Conservation (phyloP, 768 basidiomycete species). For the Naganishia vaughanmartiniae region DNA sequence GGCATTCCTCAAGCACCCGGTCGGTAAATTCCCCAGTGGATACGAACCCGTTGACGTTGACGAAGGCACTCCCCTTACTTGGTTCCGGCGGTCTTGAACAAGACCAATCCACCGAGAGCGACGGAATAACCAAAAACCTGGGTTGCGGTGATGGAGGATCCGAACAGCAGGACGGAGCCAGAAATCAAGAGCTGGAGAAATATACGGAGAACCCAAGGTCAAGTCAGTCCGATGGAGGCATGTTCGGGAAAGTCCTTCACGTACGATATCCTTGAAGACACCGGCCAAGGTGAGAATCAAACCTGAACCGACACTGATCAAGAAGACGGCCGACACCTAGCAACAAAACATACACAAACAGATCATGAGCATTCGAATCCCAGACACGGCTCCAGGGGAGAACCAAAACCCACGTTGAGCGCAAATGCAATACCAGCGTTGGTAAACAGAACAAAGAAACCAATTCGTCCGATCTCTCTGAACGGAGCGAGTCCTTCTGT, state of each 20-base stretch:
- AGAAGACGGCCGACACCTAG: conserved; percentile 81
- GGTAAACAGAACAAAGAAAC: conserved; percentile 69
- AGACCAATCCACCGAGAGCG: conserved; percentile 75
- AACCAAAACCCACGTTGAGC: conserved; percentile 60
- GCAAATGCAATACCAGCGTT: conserved; percentile 87
- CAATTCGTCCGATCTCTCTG: conserved; percentile 65
- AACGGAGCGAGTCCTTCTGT: conserved; percentile 91
- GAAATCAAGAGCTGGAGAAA: conserved; percentile 68
- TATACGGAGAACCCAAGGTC: background rate
- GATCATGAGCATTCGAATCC: background rate
- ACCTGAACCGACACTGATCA: conserved; percentile 75
- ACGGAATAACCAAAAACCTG: conserved; percentile 80
- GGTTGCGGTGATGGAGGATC: conserved; percentile 71
- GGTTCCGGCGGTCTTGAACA: conserved; percentile 68
- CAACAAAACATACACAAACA: background rate
- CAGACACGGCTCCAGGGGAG: background rate
- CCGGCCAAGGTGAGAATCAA: conserved; percentile 89
- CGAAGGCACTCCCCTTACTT: conserved; percentile 36
- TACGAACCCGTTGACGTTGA: background rate
- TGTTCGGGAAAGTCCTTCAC: conserved; percentile 9
- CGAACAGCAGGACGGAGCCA: conserved; percentile 83
- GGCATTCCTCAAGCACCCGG: background rate
- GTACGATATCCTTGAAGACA: conserved; percentile 71
- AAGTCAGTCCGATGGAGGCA: background rate
- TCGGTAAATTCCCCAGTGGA: background rate